Evolutionary conservation across 1,284 basidiomycete species (phyloP).

Genomic region (Cryptococcus hybrid): DNA sequence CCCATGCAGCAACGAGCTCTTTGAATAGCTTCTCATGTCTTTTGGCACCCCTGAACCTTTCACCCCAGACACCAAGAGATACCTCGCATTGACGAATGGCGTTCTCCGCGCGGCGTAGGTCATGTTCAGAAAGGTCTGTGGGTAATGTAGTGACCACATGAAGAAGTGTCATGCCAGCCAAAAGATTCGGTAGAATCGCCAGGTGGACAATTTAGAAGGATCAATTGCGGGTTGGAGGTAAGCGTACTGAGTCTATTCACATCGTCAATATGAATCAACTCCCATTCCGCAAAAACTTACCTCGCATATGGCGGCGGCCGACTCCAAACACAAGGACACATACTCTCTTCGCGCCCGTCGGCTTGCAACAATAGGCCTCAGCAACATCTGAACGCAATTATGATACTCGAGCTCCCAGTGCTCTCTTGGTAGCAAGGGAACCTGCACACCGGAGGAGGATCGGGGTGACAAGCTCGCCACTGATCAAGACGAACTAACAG

Average conservation of each 20-base stretch:
- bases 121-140: constrained; percentile 5
- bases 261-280: too few species aligned
- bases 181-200: constrained; percentile 30
- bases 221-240: constrained; percentile 13
- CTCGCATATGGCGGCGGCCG: constrained; percentile 26
- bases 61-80: constrained; percentile 12
- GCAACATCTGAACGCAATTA: constrained; percentile 28
- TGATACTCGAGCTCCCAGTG: constrained; percentile 32
- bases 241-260: constrained; percentile 9
- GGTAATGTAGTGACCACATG: constrained; percentile 18
- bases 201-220: constrained; percentile 18
- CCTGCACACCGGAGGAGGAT: not conserved
- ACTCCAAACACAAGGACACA: constrained; percentile 20
- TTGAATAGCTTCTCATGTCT: constrained; percentile 18
- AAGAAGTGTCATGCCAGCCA: constrained; percentile 29
- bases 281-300: constrained; percentile 1
- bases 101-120: constrained; percentile 11
- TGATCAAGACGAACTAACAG: constrained; percentile 14
- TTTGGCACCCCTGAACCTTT: constrained; percentile 11
- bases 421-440: constrained; percentile 19
- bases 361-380: constrained; percentile 25
- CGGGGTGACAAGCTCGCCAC: constrained; percentile 20
- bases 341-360: constrained; percentile 15
- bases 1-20: constrained; percentile 18
- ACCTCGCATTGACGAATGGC: constrained; percentile 19